These are phyloP conservation scores for Priceomyces castillae DNA, from an alignment of 805 yeast species.

Conservation along the genomic window DNA sequence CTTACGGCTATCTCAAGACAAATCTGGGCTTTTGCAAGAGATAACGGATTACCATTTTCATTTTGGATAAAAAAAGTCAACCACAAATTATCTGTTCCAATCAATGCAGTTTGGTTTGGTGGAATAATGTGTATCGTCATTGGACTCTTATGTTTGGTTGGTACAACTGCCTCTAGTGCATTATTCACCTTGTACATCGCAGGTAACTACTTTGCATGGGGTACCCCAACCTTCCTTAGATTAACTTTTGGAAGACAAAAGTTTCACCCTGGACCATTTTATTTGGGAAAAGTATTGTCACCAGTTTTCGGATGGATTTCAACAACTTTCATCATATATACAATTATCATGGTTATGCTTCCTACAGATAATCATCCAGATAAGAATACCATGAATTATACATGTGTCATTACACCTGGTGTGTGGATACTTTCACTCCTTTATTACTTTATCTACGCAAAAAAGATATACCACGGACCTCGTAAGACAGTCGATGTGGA, in stretches of 20 bases:
- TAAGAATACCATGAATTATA: conserved; percentile 35
- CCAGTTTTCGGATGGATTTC: conserved; percentile 46
- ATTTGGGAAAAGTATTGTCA: conserved; percentile 49
- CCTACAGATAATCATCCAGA: conserved; percentile 44
- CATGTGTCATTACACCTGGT: conserved; percentile 30
- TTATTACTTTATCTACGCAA: conserved; percentile 27
- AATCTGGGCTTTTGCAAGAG: conserved; percentile 32
- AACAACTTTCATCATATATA: conserved; percentile 23
- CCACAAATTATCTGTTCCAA: conserved; percentile 22
- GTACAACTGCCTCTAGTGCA: conserved; percentile 43
- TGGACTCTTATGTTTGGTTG: conserved; percentile 40
- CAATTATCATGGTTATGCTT: conserved; percentile 40
- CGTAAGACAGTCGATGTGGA: conserved; percentile 23
- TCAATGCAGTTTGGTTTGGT: conserved; percentile 30
- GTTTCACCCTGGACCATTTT: conserved; percentile 62
- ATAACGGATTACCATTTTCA: conserved; percentile 28
- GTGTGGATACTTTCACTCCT: conserved; percentile 26
- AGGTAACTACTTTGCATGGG: conserved; percentile 45
- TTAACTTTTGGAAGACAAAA: conserved; percentile 45
- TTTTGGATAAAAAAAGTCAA: conserved; percentile 25
- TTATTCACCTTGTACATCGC: conserved; percentile 42
- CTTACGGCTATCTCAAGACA: conserved; percentile 28
- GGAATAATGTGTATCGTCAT: conserved; percentile 32
- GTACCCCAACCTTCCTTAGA: conserved; percentile 51
- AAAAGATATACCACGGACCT: conserved; percentile 29